These are phyloP conservation scores for Albophoma yamanashiensis DNA, from an alignment of 2,329 filamentous ascomycete genomes.

Conservation along the genomic window DNA sequence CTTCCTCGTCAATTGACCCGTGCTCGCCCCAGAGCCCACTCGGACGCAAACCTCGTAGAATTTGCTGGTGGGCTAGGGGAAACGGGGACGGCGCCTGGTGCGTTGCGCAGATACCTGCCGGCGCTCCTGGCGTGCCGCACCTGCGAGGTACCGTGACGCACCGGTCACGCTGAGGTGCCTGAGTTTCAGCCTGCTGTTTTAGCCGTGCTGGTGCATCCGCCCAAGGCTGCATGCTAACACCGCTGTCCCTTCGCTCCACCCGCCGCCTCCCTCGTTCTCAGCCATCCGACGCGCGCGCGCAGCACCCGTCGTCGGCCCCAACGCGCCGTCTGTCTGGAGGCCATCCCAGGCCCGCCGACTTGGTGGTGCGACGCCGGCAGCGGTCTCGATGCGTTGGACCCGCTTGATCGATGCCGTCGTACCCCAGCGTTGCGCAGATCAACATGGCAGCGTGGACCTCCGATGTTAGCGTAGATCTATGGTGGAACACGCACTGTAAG, in stretches of 20 bases:
- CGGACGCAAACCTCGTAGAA: not conserved
- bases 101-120: not conserved
- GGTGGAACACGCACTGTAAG: not conserved
- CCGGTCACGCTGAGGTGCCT: not conserved
- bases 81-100: not conserved
- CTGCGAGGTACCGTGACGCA: not conserved
- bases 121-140: not conserved
- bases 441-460: not conserved
- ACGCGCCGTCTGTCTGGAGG: not conserved
- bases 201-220: not conserved
- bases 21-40: not conserved
- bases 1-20: not conserved
- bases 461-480: not conserved
- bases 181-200: conserved; percentile 1
- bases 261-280: not conserved
- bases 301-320: not conserved
- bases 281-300: not conserved
- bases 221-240: not conserved
- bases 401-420: not conserved
- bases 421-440: not conserved
- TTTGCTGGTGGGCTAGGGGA: not conserved
- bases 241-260: not conserved
- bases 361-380: not conserved
- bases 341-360: not conserved
- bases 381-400: not conserved